Conservation (phyloP, 768 basidiomycete species). For the Trametes punicea region DNA sequence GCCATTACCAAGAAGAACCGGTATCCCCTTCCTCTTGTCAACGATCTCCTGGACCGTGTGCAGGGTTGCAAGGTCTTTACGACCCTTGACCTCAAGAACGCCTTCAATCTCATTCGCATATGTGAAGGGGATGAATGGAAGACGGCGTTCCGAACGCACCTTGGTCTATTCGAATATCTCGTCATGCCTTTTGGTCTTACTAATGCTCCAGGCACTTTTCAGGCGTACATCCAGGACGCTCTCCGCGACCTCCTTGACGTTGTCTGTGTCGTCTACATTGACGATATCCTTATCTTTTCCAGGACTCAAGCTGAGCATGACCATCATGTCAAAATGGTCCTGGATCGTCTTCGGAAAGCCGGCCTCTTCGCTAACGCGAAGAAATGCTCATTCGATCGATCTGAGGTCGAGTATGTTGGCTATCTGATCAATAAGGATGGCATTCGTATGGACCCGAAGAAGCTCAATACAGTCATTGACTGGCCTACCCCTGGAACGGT, state of each 20-base stretch:
- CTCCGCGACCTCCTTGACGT: conserved; percentile 17
- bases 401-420: conserved; percentile 41
- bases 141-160: conserved; percentile 37
- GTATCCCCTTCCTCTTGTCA: conserved; percentile 34
- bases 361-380: conserved; percentile 31
- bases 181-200: conserved; percentile 35
- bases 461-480: conserved; percentile 34
- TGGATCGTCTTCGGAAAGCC: conserved; percentile 28
- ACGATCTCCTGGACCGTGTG: conserved; percentile 31
- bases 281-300: conserved; percentile 26
- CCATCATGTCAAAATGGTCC: conserved; percentile 20
- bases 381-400: conserved; percentile 37
- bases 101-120: conserved; percentile 43
- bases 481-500: conserved; percentile 30
- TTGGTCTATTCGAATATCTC: conserved; percentile 33
- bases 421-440: conserved; percentile 33
- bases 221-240: conserved; percentile 17
- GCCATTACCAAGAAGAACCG: conserved; percentile 32
- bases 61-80: conserved; percentile 30
- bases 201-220: conserved; percentile 21
- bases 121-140: conserved; percentile 37
- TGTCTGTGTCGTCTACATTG: conserved; percentile 27
- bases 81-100: conserved; percentile 39
- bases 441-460: conserved; percentile 40
- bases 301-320: conserved; percentile 20